These are phyloP conservation scores for Asterophora lycoperdoides DNA, from an alignment of 768 basidiomycete genomes.

Conservation along the genomic window DNA sequence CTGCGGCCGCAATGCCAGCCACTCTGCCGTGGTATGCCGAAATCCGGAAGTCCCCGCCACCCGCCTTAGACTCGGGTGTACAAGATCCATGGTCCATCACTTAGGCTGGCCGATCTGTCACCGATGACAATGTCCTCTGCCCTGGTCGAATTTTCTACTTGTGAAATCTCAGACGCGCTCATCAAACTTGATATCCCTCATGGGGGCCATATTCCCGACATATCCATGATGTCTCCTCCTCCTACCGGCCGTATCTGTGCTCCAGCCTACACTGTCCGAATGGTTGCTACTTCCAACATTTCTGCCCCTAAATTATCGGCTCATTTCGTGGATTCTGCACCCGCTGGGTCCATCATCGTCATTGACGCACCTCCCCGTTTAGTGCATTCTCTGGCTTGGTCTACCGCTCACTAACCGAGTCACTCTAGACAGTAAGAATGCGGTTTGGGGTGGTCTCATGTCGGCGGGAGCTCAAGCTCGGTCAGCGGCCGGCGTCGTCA, in stretches of 20 bases:
- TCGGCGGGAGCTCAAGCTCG: conserved; percentile 77
- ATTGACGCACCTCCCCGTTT: conserved; percentile 71
- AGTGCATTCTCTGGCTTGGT: conserved; percentile 13
- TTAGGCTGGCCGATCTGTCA: too few relatives aligned
- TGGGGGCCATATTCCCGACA: conserved; percentile 81
- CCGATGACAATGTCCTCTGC: conserved; percentile 25
- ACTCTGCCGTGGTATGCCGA: too few relatives aligned
- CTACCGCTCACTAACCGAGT: conserved; percentile 16
- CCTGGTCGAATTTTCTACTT: conserved; percentile 49
- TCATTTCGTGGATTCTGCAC: conserved; percentile 82
- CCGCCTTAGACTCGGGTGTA: too few relatives aligned
- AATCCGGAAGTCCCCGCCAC: too few relatives aligned
- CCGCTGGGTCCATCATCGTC: conserved; percentile 62
- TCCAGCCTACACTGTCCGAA: conserved; percentile 84
- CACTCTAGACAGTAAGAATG: conserved; percentile 62
- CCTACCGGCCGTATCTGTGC: conserved; percentile 48
- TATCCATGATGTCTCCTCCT: conserved; percentile 52
- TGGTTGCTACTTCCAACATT: conserved; percentile 59
- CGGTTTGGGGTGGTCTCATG: conserved; percentile 94
- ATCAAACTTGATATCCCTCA: conserved; percentile 68
- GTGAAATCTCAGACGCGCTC: conserved; percentile 87
- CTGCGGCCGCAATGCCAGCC: too few relatives aligned
- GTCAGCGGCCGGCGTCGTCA: conserved; percentile 68
- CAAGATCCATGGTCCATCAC: too few relatives aligned
- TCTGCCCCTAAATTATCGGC: conserved; percentile 56